Evolutionary conservation across 2,329 filamentous ascomycete genomes (phyloP), one percentile per base, ranked within the genome.

Genomic region (Daldinia eschscholtzii): DNA sequence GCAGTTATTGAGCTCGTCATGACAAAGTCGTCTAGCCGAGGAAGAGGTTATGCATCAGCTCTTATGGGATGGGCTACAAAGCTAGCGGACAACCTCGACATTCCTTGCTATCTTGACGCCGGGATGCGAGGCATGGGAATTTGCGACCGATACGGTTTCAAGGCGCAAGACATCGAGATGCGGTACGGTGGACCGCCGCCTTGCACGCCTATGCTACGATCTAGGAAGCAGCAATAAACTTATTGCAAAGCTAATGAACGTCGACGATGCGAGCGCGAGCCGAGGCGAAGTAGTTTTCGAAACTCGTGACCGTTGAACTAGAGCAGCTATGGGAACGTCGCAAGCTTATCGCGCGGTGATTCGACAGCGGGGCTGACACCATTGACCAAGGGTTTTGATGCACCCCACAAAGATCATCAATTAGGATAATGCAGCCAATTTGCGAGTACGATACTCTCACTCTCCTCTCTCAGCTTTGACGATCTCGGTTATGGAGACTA

Each of bases 1-100:
- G 7, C 35, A 75, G 74, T 73, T 18, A 71, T 76, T 56, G 73
- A 76, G 26, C 61, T 76, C 30, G 46, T 74, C 41, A 73, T 75
- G 44, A 75, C 75, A 2, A 73, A 74, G 63, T 55, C 64, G 13
- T 61, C 30, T 3, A 70, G 52, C 37, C 67, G 74, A 57, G 64
- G 69, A n/a, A 67, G 62, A 52, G 73, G 72, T 35, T 73, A 73
- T 53, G 73, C 72, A 55, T 71, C 73, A 18, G 70, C 67, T 15
- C 60, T 76, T 20, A 58, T 76, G 57, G 50, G 48, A 30, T 75
- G 73, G 72, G 70, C 62, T 37, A 71, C 71, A 26, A 70, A 67
- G 26, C 62, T 76, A 5, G 71, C 70, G 1, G 75, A 74, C 37
- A 65, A 70, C 13, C 72, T 74, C 15, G 71, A 67, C 26, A 65